These are phyloP conservation scores for Caloboletus inedulis DNA, from an alignment of 1,284 basidiomycete genomes.

Conservation along the genomic window DNA sequence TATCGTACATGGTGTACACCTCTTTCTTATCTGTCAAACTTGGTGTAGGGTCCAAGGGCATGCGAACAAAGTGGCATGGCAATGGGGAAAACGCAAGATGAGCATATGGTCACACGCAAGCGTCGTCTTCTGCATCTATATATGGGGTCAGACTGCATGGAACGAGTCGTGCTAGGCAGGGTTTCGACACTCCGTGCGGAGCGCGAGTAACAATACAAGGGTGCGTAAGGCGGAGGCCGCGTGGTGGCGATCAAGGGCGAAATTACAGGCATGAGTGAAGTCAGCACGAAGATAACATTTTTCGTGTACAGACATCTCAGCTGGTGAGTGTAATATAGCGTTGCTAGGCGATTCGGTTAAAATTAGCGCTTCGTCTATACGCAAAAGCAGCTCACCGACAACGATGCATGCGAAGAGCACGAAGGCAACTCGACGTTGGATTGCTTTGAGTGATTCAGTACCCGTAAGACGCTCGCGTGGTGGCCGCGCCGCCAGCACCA, in stretches of 20 bases:
- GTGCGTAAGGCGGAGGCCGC: constrained; percentile 12
- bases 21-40: constrained; percentile 16
- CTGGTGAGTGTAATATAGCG: constrained; percentile 17
- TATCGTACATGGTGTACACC: constrained; percentile 34
- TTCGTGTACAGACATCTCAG: constrained; percentile 24
- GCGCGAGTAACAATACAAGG: constrained; percentile 15
- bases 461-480: constrained; percentile 33
- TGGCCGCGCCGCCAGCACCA: constrained; percentile 19
- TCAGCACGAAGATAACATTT: constrained; percentile 17
- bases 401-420: constrained; percentile 10
- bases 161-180: constrained; percentile 1
- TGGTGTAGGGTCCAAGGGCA: constrained; percentile 18
- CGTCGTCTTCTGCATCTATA: constrained; percentile 22
- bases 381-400: constrained; percentile 17
- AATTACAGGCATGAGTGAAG: constrained; percentile 20
- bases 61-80: constrained; percentile 18
- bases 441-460: constrained; percentile 22
- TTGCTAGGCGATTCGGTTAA: constrained; percentile 9
- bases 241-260: constrained; percentile 9
- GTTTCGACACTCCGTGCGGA: constrained; percentile 4
- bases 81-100: constrained; percentile 18
- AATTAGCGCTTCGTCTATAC: neutral
- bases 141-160: constrained; percentile 12
- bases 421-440: constrained; percentile 1
- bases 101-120: constrained; percentile 21